Percentiles rank a stretch among this genome's conserved stretches.
These are phyloP conservation scores for Coprinopsis sp. DNA, from an alignment of 768 basidiomycete genomes.

Conservation along the genomic window DNA sequence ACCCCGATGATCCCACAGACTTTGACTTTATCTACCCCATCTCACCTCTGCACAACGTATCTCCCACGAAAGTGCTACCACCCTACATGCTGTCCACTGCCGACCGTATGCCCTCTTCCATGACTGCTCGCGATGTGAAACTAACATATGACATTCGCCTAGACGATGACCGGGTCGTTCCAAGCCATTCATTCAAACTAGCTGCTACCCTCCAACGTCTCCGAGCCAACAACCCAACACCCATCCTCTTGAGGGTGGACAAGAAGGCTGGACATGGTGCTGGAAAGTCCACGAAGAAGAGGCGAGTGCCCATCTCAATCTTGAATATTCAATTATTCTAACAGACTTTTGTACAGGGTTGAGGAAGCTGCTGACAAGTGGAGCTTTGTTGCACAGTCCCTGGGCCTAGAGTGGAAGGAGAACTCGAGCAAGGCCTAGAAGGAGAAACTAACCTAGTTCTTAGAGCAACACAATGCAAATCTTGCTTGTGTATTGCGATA, in stretches of 20 bases:
- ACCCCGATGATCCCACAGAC: conserved; percentile 68
- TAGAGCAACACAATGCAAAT: too few relatives aligned
- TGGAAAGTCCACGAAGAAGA: conserved; percentile 71
- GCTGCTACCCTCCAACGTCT: conserved; percentile 73
- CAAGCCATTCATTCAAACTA: conserved; percentile 80
- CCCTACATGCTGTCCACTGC: conserved; percentile 77
- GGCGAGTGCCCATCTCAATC: conserved; percentile 29
- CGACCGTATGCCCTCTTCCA: conserved; percentile 52
- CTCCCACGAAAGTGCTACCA: conserved; percentile 54
- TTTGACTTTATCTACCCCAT: conserved; percentile 83
- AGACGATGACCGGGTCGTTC: conserved; percentile 88
- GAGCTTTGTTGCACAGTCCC: conserved; percentile 66
- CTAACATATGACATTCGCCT: conserved; percentile 1
- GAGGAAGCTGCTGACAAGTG: conserved; percentile 74
- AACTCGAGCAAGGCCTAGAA: too few relatives aligned
- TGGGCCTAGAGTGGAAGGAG: conserved; percentile 47
- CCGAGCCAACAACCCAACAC: conserved; percentile 61
- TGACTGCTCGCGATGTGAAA: conserved; percentile 1
- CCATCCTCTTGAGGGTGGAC: conserved; percentile 72
- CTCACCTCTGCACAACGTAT: conserved; percentile 80
- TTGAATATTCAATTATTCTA: background rate
- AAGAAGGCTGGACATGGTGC: conserved; percentile 79
- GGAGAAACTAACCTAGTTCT: too few relatives aligned
- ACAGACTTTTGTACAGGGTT: conserved; percentile 42
- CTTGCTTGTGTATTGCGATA: background rate